Percentiles rank a stretch among this genome's conserved stretches.
Conservation (phyloP, 768 basidiomycete genomes). For the Collybia nuda region DNA sequence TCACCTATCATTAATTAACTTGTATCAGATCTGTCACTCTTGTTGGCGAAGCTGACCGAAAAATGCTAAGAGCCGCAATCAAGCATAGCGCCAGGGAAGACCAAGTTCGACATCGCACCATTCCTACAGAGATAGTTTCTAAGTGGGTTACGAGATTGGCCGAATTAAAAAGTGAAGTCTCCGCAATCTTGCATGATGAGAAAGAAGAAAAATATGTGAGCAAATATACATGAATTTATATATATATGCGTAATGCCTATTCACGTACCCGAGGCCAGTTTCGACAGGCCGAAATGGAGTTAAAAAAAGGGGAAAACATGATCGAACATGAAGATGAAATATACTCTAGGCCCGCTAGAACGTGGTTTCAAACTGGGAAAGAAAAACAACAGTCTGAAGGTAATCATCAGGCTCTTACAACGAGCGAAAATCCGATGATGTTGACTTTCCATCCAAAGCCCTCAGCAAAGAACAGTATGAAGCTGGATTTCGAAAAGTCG, state of each 20-base stretch:
- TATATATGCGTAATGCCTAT: too few species aligned
- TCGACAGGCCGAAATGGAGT: conserved; percentile 91
- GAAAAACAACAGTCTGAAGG: conserved; percentile 84
- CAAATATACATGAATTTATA: conserved; percentile 12
- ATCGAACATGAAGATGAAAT: conserved; percentile 93
- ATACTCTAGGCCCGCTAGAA: conserved; percentile 87
- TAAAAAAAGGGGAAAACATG: conserved; percentile 94
- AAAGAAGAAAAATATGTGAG: conserved; percentile 89
- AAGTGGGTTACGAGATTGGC: conserved; percentile 73
- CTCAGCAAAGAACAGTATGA: conserved; percentile 78
- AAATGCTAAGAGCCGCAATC: conserved; percentile 93
- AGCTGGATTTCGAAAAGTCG: conserved; percentile 41
- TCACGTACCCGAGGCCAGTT: conserved; percentile 44
- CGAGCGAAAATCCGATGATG: background rate
- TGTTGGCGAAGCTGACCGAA: conserved; percentile 94
- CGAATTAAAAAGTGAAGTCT: conserved; percentile 71
- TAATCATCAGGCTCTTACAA: conserved; percentile 22
- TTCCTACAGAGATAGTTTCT: conserved; percentile 72
- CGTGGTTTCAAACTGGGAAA: conserved; percentile 95
- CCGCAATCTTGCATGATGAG: conserved; percentile 84
- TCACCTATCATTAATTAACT: conserved; percentile 3
- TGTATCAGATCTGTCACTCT: conserved; percentile 81
- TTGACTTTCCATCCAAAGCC: conserved; percentile 43
- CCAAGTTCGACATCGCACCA: conserved; percentile 83
- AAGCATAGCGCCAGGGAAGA: conserved; percentile 81